A percentile compares a stretch with the other conserved stretches of the same genome.
phyloP scores from a whole-genome alignment of 768 basidiomycete species.

The Cystobasidium onofrii region DNA sequence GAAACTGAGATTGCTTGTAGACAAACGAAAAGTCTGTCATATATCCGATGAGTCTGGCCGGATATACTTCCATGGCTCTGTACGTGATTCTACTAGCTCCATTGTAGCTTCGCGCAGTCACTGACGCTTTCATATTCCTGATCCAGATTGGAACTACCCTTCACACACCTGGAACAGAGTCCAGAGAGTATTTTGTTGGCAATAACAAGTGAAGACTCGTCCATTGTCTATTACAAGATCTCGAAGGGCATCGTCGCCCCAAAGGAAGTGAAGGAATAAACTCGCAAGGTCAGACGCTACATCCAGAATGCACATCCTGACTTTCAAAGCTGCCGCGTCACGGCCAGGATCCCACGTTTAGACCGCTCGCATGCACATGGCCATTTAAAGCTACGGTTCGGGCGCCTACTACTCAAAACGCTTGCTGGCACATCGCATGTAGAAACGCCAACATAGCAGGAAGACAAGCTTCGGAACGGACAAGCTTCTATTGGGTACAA shows the following conservation, averaged over 20 bases:
- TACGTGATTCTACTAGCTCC: not conserved
- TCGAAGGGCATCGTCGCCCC: slow-evolving; percentile 58
- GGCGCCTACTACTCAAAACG: too few relatives aligned
- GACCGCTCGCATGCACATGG: too few relatives aligned
- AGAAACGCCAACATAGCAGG: too few relatives aligned
- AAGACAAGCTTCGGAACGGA: too few relatives aligned
- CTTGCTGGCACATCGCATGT: too few relatives aligned
- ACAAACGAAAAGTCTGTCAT: not conserved
- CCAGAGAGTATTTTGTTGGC: slow-evolving; percentile 56
- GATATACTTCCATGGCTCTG: not conserved
- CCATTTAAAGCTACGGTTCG: too few relatives aligned
- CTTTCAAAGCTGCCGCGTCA: too few relatives aligned
- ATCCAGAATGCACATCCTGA: too few relatives aligned
- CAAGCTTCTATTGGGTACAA: too few relatives aligned
- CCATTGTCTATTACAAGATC: slow-evolving; percentile 75
- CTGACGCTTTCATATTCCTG: not conserved
- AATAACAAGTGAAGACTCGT: slow-evolving; percentile 67
- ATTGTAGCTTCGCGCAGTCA: not conserved
- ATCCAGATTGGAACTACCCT: not conserved
- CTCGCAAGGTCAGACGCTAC: not conserved
- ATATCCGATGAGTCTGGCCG: not conserved
- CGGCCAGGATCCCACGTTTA: too few relatives aligned
- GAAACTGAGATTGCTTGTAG: not conserved
- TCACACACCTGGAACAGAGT: slow-evolving; percentile 49
- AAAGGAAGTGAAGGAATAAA: slow-evolving; percentile 26